A percentile compares a stretch with the other conserved stretches of the same genome.
Conservation (phyloP, 2,329 filamentous ascomycete genomes). For the Pyrenochaeta sp. region DNA sequence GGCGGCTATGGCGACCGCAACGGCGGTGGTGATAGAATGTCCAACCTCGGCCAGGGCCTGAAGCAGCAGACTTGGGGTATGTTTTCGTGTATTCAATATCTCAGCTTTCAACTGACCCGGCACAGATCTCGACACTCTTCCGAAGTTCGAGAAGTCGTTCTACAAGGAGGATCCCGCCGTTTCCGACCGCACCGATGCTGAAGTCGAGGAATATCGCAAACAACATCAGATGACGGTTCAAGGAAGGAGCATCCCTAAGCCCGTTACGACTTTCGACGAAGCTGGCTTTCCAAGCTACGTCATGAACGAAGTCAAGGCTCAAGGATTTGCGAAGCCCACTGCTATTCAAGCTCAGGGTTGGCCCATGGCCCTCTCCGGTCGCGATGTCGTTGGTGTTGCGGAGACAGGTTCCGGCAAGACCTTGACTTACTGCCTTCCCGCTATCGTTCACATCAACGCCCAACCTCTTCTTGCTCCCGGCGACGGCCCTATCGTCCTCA, state of each 20-base stretch:
- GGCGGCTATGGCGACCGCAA: conserved; percentile 53
- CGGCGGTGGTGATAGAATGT: conserved; percentile 92
- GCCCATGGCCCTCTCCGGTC: conserved; percentile 98
- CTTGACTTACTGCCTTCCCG: conserved; percentile 94
- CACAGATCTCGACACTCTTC: conserved; percentile 76
- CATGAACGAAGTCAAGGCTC: conserved; percentile 97
- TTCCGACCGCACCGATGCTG: conserved; percentile 72
- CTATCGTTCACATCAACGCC: conserved; percentile 99
- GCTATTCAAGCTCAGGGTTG: conserved; percentile 98
- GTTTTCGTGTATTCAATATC: too few species aligned
- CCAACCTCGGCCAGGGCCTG: conserved; percentile 83
- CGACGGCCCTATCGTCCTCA: conserved; percentile 94
- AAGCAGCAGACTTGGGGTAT: conserved; percentile 90
- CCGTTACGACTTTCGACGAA: conserved; percentile 96
- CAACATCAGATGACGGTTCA: conserved; percentile 84
- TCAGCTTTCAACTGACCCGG: too few species aligned
- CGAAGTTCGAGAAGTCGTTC: conserved; percentile 99
- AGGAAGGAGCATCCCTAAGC: conserved; percentile 84
- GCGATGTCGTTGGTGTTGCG: conserved; percentile 98
- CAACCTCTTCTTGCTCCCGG: conserved; percentile 94
- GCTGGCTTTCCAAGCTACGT: conserved; percentile 97
- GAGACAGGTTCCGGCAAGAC: conserved; percentile 99
- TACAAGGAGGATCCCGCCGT: conserved; percentile 95
- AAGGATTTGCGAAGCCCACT: conserved; percentile 92
- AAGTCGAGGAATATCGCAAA: conserved; percentile 88